Conservation (phyloP, 768 basidiomycete genomes). For the Tricholoma sp. region DNA sequence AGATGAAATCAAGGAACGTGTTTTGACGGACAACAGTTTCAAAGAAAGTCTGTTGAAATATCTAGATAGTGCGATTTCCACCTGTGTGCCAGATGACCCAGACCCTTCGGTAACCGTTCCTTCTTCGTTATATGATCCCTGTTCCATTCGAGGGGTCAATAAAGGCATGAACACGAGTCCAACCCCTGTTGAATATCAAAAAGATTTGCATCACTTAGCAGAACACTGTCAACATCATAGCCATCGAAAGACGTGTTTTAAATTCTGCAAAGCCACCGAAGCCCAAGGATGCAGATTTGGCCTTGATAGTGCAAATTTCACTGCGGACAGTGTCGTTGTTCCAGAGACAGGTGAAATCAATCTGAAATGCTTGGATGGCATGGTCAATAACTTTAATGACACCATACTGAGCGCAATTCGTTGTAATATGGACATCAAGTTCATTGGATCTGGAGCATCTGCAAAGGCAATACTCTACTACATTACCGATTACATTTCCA, state of each 20-base stretch:
- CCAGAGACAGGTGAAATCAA: conserved; percentile 25
- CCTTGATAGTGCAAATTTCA: no score
- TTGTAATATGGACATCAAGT: conserved; percentile 46
- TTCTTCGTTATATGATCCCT: conserved; percentile 14
- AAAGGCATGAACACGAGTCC: no score
- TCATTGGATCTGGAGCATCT: conserved; percentile 33
- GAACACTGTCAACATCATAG: no score
- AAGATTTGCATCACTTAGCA: no score
- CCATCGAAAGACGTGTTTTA: no score
- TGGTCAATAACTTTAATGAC: conserved; percentile 39
- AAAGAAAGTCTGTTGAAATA: conserved; percentile 15
- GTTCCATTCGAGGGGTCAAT: conserved; percentile 9
- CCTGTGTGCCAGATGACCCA: conserved; percentile 17
- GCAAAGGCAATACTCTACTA: conserved; percentile 41
- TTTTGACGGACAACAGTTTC: conserved; percentile 15
- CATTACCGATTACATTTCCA: conserved; percentile 46
- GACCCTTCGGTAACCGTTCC: background rate
- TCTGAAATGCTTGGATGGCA: conserved; percentile 29
- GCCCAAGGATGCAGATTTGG: no score
- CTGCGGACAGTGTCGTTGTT: no score
- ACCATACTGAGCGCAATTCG: conserved; percentile 29
- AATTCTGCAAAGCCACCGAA: no score
- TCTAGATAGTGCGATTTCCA: conserved; percentile 26
- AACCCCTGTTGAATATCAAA: no score
- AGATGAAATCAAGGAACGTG: conserved; percentile 1